These are phyloP conservation scores for Candida rishiriensis DNA, from an alignment of 805 yeast genomes.

Conservation along the genomic window DNA sequence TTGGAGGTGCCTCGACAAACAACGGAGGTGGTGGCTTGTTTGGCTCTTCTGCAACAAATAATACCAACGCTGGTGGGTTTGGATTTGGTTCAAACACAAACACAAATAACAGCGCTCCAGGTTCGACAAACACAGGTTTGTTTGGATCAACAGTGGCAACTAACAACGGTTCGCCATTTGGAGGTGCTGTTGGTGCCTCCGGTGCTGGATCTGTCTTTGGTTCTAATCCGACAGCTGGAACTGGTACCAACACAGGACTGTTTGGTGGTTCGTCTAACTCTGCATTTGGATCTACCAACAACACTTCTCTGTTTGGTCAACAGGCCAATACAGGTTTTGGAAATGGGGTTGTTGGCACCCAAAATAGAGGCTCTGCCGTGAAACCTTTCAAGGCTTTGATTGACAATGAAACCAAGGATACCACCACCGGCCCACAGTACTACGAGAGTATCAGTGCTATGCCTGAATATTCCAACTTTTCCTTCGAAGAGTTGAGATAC, in stretches of 20 bases:
- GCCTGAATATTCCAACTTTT: slow-evolving; percentile 83
- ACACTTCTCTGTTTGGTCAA: slow-evolving; percentile 39
- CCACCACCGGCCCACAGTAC: slow-evolving; percentile 48
- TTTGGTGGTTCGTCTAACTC: slow-evolving; percentile 19
- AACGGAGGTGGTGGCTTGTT: slow-evolving; percentile 15
- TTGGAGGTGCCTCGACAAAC: slow-evolving; percentile 21
- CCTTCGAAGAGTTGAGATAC: slow-evolving; percentile 82
- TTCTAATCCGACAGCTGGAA: slow-evolving; percentile 1
- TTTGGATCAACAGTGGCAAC: slow-evolving; percentile 26
- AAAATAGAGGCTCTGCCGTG: slow-evolving; percentile 62
- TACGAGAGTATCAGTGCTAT: slow-evolving; percentile 77
- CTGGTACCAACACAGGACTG: slow-evolving; percentile 6
- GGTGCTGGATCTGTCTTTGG: slow-evolving; percentile 21
- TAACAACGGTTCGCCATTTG: slow-evolving; percentile 21
- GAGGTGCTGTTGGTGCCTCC: slow-evolving; percentile 24
- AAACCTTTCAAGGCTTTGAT: slow-evolving; percentile 64
- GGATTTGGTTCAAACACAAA: slow-evolving; percentile 31
- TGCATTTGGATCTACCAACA: slow-evolving; percentile 26
- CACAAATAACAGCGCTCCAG: slow-evolving; percentile 15
- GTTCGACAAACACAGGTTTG: slow-evolving; percentile 26
- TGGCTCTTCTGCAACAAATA: slow-evolving; percentile 19
- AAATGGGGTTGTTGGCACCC: slow-evolving; percentile 28
- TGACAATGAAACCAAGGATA: slow-evolving; percentile 59
- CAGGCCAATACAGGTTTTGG: slow-evolving; percentile 26
- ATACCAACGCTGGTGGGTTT: slow-evolving; percentile 32